Percentiles rank a stretch among this genome's conserved stretches.
Conservation (phyloP, 257 asterid species). For the Nicotiana noctiflora region DNA sequence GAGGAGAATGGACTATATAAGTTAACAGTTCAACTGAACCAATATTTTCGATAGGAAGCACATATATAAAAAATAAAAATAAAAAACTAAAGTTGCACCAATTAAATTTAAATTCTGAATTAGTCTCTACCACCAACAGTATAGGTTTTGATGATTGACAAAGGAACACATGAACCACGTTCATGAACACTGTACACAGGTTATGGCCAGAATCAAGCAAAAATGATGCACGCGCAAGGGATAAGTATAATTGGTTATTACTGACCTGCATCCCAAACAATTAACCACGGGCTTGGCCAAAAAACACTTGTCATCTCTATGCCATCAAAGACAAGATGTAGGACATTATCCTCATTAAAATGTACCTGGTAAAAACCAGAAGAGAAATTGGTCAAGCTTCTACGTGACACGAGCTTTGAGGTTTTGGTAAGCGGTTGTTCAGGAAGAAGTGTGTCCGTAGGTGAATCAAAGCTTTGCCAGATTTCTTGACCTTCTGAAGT, state of each 20-base stretch:
- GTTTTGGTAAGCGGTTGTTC: slow-evolving; percentile 9
- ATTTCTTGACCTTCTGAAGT: background rate
- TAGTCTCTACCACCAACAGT: background rate
- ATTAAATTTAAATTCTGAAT: background rate
- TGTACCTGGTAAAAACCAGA: slow-evolving; percentile 30
- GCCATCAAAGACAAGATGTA: slow-evolving; percentile 20
- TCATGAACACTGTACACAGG: no score
- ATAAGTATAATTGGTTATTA: background rate
- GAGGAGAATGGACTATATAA: background rate
- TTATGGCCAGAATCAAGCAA: no score
- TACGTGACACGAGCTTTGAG: slow-evolving; percentile 18
- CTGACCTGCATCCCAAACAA: slow-evolving; percentile 21
- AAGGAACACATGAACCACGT: no score
- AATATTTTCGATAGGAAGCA: background rate
- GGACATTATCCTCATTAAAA: slow-evolving; percentile 28
- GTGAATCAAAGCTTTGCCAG: slow-evolving; percentile 37
- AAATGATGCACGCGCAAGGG: no score
- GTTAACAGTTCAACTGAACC: background rate
- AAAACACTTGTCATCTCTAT: slow-evolving; percentile 22
- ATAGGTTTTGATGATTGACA: no score
- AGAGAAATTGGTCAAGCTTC: slow-evolving; percentile 25
- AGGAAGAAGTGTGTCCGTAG: slow-evolving; percentile 33
- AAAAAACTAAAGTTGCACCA: background rate
- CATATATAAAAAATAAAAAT: background rate
- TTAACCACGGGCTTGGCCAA: slow-evolving; percentile 27